phyloP scores from a whole-genome alignment of 768 basidiomycete genomes.

The Porpolomopsis calyptriformis region DNA sequence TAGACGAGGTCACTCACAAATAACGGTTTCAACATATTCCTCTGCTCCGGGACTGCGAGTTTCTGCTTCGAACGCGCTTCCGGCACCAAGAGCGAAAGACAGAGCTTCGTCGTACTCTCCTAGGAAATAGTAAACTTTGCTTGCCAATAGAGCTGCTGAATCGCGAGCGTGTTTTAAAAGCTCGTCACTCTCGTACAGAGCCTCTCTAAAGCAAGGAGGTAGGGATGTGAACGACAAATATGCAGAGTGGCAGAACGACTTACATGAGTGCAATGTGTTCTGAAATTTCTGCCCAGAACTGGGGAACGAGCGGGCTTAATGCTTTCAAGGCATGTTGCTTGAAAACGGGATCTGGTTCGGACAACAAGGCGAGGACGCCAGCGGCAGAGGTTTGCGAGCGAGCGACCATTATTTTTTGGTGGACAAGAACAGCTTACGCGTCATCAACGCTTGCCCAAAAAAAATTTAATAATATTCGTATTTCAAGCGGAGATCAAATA shows the following conservation, averaged over 20 bases:
- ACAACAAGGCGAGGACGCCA: conserved; percentile 84
- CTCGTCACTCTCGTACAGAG: conserved; percentile 75
- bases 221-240: conserved; percentile 8
- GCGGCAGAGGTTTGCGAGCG: conserved; percentile 74
- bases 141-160: conserved; percentile 84
- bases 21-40: conserved; percentile 90
- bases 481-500: conserved; percentile 19
- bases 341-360: conserved; percentile 78
- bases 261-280: conserved; percentile 87
- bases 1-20: conserved; percentile 50
- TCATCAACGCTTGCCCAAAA: conserved; percentile 12
- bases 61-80: conserved; percentile 73
- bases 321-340: conserved; percentile 86
- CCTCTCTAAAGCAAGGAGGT: conserved; percentile 50
- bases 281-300: conserved; percentile 98
- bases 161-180: conserved; percentile 66
- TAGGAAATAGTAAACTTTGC: conserved; percentile 96
- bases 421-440: conserved; percentile 10
- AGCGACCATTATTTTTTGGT: conserved; percentile 42
- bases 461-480: conserved; percentile 23
- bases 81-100: conserved; percentile 88
- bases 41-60: conserved; percentile 50
- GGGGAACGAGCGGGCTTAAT: conserved; percentile 74
- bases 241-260: conserved; percentile 22
- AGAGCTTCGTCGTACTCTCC: conserved; percentile 94